Evolutionary conservation across 805 yeast species (phyloP).

Genomic region (Debaryomyces hansenii): DNA sequence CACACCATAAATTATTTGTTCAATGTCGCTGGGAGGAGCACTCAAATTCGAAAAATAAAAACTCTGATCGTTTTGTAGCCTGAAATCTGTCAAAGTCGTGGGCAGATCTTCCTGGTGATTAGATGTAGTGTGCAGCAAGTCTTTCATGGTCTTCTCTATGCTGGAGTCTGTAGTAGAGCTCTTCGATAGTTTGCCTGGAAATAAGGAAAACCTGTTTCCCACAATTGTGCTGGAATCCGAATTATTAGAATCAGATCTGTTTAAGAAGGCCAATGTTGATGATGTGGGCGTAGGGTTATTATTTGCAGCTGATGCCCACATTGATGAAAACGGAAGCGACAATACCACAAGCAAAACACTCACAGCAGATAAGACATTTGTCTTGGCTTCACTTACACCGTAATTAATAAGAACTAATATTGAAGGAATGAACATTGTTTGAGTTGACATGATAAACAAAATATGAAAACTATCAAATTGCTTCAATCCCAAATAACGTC

Average conservation of each 20-base stretch:
- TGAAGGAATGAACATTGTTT: slow-evolving; percentile 80
- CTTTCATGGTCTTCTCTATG: slow-evolving; percentile 4
- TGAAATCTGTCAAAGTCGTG: not conserved
- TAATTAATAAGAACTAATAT: slow-evolving; percentile 58
- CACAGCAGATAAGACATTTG: slow-evolving; percentile 47
- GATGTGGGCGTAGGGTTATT: slow-evolving; percentile 32
- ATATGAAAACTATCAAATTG: slow-evolving; percentile 85
- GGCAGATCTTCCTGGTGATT: not conserved
- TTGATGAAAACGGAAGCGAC: slow-evolving; percentile 77
- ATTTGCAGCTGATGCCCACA: slow-evolving; percentile 82
- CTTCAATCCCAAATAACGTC: slow-evolving; percentile 74
- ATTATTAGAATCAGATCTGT: slow-evolving; percentile 1
- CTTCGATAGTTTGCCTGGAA: slow-evolving; percentile 12
- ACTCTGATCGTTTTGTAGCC: not conserved
- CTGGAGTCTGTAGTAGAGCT: not conserved
- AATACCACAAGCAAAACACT: slow-evolving; percentile 64
- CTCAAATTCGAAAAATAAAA: not conserved
- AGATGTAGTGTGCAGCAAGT: too few relatives aligned
- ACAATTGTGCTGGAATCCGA: slow-evolving; percentile 4
- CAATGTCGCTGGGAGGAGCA: slow-evolving; percentile 4
- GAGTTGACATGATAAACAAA: slow-evolving; percentile 75
- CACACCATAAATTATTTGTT: slow-evolving; percentile 3
- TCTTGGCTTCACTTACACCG: slow-evolving; percentile 23
- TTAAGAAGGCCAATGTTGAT: slow-evolving; percentile 10
- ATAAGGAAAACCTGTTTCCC: slow-evolving; percentile 6